Evolutionary conservation across 768 basidiomycete genomes (phyloP).

Genomic region (Lanmaoa pseudosensibilis): DNA sequence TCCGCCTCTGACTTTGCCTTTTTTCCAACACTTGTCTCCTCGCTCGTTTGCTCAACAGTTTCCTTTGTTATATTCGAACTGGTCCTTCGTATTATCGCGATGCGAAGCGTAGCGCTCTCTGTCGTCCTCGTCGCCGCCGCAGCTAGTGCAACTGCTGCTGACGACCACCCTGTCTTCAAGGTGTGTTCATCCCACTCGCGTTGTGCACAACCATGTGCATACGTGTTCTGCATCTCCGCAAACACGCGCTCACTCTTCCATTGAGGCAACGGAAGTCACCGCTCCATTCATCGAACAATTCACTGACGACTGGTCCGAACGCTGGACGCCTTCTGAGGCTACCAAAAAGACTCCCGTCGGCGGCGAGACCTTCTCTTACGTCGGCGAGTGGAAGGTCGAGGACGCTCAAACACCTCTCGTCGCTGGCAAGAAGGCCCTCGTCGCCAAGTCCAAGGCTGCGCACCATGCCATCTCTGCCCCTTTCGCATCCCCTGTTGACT

Average conservation of each 20-base stretch:
- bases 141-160: conserved; percentile 57
- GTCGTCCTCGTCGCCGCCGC: conserved; percentile 66
- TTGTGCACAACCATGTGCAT: conserved; percentile 6
- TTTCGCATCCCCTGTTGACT: conserved; percentile 74
- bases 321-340: conserved; percentile 96
- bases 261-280: conserved; percentile 72
- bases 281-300: conserved; percentile 97
- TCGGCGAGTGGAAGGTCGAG: conserved; percentile 97
- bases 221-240: background rate
- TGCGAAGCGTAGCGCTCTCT: conserved; percentile 89
- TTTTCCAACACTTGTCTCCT: conserved; percentile 33
- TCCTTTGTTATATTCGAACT: conserved; percentile 41
- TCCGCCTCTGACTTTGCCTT: conserved; percentile 12
- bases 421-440: conserved; percentile 86
- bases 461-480: conserved; percentile 99
- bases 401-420: conserved; percentile 76
- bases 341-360: conserved; percentile 98
- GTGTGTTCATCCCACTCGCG: conserved; percentile 38
- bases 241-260: conserved; percentile 1
- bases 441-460: conserved; percentile 95
- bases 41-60: conserved; percentile 36
- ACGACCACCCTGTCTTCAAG: conserved; percentile 68
- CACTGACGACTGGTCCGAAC: conserved; percentile 82
- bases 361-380: conserved; percentile 95
- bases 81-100: conserved; percentile 67